Evolutionary conservation across 2,329 filamentous ascomycete genomes (phyloP).

Genomic region (Fusarium mangiferae): DNA sequence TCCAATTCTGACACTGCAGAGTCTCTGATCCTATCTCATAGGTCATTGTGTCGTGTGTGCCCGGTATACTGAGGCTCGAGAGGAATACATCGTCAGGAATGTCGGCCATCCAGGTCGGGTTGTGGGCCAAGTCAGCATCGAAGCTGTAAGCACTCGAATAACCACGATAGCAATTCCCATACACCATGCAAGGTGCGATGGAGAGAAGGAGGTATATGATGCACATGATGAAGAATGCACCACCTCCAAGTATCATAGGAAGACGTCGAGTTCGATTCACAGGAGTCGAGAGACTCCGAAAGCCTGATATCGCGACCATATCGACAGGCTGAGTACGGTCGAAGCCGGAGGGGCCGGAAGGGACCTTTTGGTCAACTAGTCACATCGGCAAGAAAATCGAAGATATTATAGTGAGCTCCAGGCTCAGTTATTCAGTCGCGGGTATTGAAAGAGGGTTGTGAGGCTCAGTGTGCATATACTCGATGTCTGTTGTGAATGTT

Average conservation of each 20-base stretch:
- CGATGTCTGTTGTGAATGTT: slow-evolving; percentile 6
- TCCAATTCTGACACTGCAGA: slow-evolving; percentile 61
- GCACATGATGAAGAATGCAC: slow-evolving; percentile 41
- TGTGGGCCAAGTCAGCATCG: slow-evolving; percentile 49
- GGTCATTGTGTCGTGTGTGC: slow-evolving; percentile 65
- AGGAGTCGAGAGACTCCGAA: slow-evolving; percentile 28
- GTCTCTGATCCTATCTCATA: slow-evolving; percentile 50
- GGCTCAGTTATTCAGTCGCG: not conserved
- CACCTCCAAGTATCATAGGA: slow-evolving; percentile 30
- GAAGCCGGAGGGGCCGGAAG: slow-evolving; percentile 30
- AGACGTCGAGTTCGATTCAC: slow-evolving; percentile 30
- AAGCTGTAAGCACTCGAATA: slow-evolving; percentile 54
- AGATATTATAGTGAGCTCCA: not conserved
- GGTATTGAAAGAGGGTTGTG: not conserved
- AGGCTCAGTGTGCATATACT: not conserved
- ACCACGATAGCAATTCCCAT: slow-evolving; percentile 44
- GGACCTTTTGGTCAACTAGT: slow-evolving; percentile 33
- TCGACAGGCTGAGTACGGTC: slow-evolving; percentile 10
- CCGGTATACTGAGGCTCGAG: slow-evolving; percentile 60
- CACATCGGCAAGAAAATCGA: slow-evolving; percentile 23
- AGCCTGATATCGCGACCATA: slow-evolving; percentile 36
- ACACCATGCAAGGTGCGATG: slow-evolving; percentile 44
- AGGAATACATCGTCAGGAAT: slow-evolving; percentile 55
- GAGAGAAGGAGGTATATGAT: slow-evolving; percentile 43
- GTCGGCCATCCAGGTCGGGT: slow-evolving; percentile 56